Base-by-base conservation (phyloP, 306 rosid genomes). In the Macrotyloma uniflorum region DNA sequence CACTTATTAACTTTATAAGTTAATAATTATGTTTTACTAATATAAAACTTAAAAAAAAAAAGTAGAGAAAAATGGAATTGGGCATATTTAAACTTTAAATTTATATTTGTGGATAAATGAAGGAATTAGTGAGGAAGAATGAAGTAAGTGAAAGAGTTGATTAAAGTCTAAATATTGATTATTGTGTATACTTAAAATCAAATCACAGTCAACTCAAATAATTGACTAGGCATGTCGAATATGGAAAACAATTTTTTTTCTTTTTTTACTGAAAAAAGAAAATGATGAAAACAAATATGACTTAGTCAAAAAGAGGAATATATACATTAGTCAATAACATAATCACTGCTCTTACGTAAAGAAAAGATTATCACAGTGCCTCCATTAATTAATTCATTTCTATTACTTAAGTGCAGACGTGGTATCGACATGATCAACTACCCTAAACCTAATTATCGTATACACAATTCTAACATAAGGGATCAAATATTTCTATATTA, bases 281-380 rank as follows among this genome's bases (percentile, higher is more conserved):
- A 75, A 76, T 4, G 0, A 67, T 16, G 30, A 73, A 23, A 54
- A 46, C 42, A 43, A 6, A 14, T 6, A 76, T 71, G 46, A 77
- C 71, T 50, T 45, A 77, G 82, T 77, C 67, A 82, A 72, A 82
- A 49, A 58, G 76, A 30, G 28, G 66, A 53, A 63, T 71, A 38
- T 50, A 57, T 81, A 46, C 28, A 28, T 73, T 54, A 75, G 84
- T 81, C 80, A 81, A 81, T 74, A 58, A 57, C 76, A 74, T 67
- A 67, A 81, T 74, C 71, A 49, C 11, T 49, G 74, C 45, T 54
- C 53, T 22, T 40, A 45, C 43, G 75, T 45, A 73, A 15, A 53
- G 80, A 66, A 78, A 78, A 50, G 55, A 72, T 78, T 59, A 58
- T 36, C 24, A 42, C 13, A 10, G 45, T 72, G 38, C 5, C 64